These are phyloP conservation scores for Guyanaporus albipodus DNA, from an alignment of 768 basidiomycete species.

Conservation along the genomic window DNA sequence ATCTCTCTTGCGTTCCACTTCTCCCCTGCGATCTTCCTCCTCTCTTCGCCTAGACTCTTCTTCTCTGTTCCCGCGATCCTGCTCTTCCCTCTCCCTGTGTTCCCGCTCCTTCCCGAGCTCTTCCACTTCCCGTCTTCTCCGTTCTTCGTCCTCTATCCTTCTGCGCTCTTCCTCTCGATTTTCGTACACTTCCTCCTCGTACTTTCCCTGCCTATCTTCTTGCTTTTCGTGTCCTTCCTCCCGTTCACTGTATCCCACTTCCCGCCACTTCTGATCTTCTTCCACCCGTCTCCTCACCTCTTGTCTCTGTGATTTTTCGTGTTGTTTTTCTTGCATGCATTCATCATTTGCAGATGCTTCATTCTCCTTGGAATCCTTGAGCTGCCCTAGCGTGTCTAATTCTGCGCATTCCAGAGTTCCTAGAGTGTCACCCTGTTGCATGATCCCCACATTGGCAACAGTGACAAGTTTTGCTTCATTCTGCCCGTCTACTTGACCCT, in stretches of 20 bases:
- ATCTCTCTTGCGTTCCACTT: no score
- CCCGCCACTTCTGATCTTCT: constrained; percentile 42
- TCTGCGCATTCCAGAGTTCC: background rate
- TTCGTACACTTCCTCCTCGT: constrained; percentile 45
- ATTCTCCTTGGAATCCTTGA: background rate
- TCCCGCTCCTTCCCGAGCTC: constrained; percentile 13
- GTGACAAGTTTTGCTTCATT: background rate
- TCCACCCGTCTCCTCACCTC: constrained; percentile 24
- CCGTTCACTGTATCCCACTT: constrained; percentile 8
- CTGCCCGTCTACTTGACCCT: constrained; percentile 35
- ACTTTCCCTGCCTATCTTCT: constrained; percentile 35
- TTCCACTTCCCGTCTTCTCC: constrained; percentile 32
- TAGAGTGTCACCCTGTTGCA: no score
- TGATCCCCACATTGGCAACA: background rate
- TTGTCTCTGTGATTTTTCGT: background rate
- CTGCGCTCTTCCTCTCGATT: constrained; percentile 15
- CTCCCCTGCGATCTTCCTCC: background rate
- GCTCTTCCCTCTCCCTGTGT: constrained; percentile 8
- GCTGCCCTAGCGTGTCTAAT: background rate
- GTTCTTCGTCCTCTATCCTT: constrained; percentile 10
- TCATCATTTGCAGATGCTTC: no score
- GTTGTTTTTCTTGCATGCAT: background rate
- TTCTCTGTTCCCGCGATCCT: constrained; percentile 4
- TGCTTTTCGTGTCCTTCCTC: constrained; percentile 23
- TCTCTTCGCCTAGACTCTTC: background rate